These are phyloP conservation scores for Didymella segeticola DNA, from an alignment of 2,329 filamentous ascomycete species.

Conservation along the genomic window DNA sequence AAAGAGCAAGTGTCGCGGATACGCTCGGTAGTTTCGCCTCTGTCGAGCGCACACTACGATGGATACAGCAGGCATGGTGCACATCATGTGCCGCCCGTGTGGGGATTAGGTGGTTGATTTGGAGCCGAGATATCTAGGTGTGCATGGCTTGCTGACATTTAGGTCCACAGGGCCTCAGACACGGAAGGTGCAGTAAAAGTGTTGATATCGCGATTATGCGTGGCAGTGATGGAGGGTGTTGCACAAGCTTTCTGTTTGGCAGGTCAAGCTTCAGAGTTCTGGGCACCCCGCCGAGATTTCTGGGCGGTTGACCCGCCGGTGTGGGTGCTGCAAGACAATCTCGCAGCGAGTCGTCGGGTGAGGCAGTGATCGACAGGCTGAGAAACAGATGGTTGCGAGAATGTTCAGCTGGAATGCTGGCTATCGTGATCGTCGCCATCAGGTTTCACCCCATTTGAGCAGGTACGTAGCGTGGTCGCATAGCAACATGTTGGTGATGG, in stretches of 20 bases:
- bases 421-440: background rate
- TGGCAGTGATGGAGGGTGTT: background rate
- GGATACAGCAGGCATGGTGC: background rate
- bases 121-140: conserved; percentile 2
- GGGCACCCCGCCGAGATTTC: background rate
- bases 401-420: background rate
- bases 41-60: background rate
- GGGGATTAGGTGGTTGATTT: conserved; percentile 8
- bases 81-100: background rate
- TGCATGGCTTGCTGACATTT: too few relatives aligned
- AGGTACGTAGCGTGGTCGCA: too few relatives aligned
- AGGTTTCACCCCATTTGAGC: too few relatives aligned
- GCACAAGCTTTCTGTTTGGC: conserved; percentile 11
- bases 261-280: background rate
- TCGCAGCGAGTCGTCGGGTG: background rate
- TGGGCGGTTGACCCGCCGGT: background rate
- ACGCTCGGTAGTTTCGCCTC: conserved; percentile 1
- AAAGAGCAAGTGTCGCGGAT: background rate
- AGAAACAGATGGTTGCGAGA: background rate
- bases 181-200: background rate
- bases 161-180: too few relatives aligned
- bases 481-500: too few relatives aligned
- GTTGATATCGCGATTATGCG: conserved; percentile 1
- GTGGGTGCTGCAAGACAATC: background rate
- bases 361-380: background rate